Conservation (phyloP, 2,329 filamentous ascomycete genomes). For the Botrytis pseudocinerea region DNA sequence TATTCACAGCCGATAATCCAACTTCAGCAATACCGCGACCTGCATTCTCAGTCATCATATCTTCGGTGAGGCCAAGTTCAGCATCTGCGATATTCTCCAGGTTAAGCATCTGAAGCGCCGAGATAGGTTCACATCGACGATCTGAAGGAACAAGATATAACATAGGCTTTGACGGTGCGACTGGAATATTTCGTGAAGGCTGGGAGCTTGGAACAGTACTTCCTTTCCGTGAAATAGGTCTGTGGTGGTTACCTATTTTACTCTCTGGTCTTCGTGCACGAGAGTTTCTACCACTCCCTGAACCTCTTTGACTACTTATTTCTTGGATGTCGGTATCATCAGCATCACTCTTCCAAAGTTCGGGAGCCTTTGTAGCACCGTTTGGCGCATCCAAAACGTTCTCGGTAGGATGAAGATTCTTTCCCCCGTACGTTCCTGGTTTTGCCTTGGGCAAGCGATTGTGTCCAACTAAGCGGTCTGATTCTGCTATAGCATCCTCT, state of each 20-base stretch:
- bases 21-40: constrained; percentile 87
- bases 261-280: constrained; percentile 41
- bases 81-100: constrained; percentile 88
- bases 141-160: constrained; percentile 57
- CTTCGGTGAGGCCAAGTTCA: constrained; percentile 82
- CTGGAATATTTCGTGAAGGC: constrained; percentile 35
- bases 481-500: constrained; percentile 85
- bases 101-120: constrained; percentile 83
- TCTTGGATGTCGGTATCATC: constrained; percentile 53
- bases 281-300: constrained; percentile 46
- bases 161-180: constrained; percentile 34
- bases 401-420: constrained; percentile 88
- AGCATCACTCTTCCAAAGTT: constrained; percentile 71
- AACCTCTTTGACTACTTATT: constrained; percentile 34
- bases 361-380: constrained; percentile 33
- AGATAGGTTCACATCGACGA: constrained; percentile 62
- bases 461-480: constrained; percentile 85
- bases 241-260: constrained; percentile 38
- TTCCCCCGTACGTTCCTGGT: constrained; percentile 74
- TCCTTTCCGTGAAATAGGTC: constrained; percentile 42
- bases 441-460: constrained; percentile 65
- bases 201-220: constrained; percentile 32
- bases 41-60: constrained; percentile 89
- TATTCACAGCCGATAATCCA: constrained; percentile 65
- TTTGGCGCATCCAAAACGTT: constrained; percentile 75